Evolutionary conservation across 192 early-diverging fungal species (phyloP), one percentile per base, ranked within the genome.

Genomic region (Backusella morwellensis): DNA sequence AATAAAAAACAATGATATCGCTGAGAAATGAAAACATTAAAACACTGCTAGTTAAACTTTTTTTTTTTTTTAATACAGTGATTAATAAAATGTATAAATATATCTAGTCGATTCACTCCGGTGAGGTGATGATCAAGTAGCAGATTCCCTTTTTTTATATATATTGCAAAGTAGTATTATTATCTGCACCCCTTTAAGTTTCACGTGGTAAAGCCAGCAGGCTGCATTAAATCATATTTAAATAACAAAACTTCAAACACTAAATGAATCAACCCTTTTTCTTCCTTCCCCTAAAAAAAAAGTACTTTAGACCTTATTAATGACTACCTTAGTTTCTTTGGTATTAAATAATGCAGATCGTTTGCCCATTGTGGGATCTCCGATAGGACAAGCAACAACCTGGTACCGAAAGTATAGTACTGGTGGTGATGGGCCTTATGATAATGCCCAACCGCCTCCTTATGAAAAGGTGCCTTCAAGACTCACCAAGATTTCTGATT

Each of bases 381-480:
- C 56, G n/a, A 68, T 75, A 19, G 63, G 59, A 14, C 56, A 41
- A 21, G 74, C 74, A 7, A 67, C 74, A 3, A 35, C 38, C 3
- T 75, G 74, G 74, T 66, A 42, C 35, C 56, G 34, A 36, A 35
- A 56, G 14, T 42, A 66, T 11, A 66, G 38, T 6, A 66, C 35
- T 0, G 42, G 44, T 44, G 42, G 42, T 0, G 56, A 59, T 40
- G 72, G 19, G n/a, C 17, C 23, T 23, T 40, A 66, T 32, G 74
- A 75, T 35, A 35, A 17, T 21, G 17, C 38, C 7, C 41, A 38
- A 2, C 74, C 74, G 19, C 74, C 74, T 35, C 74, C 74, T 35
- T 75, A 75, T 32, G 74, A 75, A 47, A 75, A 75, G 40, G 66
- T 42, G 50, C 40, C 66, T 19, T 75, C 74, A 12, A 29, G 74